Evolutionary conservation across 208 protist species (phyloP).

Genomic region (Acanthamoeba royreba): DNA sequence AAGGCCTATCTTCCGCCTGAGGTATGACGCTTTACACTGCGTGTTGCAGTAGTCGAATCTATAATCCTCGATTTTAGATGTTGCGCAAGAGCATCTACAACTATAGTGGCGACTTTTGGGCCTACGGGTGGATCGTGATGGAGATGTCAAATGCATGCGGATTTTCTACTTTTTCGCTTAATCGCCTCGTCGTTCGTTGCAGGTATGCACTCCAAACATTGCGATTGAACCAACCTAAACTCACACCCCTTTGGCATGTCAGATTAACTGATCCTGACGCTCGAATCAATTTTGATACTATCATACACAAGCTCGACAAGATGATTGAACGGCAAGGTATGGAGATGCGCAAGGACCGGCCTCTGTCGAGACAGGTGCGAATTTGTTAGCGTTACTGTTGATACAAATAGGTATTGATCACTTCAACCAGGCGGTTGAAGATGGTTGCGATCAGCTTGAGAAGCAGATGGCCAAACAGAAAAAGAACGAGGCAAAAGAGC

Average conservation of each 20-base stretch:
- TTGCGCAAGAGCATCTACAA: constrained; percentile 20
- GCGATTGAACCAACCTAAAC: neutral
- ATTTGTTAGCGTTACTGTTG: neutral
- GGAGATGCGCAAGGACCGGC: neutral
- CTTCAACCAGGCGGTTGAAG: neutral
- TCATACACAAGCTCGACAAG: constrained; percentile 40
- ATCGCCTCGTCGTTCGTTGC: neutral
- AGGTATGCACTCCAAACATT: neutral
- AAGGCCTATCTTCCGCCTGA: constrained; percentile 26
- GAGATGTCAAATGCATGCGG: constrained; percentile 7
- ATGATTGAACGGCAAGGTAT: neutral
- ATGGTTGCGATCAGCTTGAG: neutral
- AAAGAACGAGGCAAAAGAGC: neutral
- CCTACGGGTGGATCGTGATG: constrained; percentile 30
- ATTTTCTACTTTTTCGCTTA: neutral
- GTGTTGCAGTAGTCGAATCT: neutral
- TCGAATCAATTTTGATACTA: neutral
- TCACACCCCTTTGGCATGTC: neutral
- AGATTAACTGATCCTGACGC: constrained; percentile 3
- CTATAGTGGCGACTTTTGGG: constrained; percentile 25
- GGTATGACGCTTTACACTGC: neutral
- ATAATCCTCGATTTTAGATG: neutral
- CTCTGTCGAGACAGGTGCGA: neutral
- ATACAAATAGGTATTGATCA: neutral
- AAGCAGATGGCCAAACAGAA: neutral